Evolutionary conservation across 2,329 filamentous ascomycete genomes (phyloP).

Genomic region (Scortechinia acanthostroma): DNA sequence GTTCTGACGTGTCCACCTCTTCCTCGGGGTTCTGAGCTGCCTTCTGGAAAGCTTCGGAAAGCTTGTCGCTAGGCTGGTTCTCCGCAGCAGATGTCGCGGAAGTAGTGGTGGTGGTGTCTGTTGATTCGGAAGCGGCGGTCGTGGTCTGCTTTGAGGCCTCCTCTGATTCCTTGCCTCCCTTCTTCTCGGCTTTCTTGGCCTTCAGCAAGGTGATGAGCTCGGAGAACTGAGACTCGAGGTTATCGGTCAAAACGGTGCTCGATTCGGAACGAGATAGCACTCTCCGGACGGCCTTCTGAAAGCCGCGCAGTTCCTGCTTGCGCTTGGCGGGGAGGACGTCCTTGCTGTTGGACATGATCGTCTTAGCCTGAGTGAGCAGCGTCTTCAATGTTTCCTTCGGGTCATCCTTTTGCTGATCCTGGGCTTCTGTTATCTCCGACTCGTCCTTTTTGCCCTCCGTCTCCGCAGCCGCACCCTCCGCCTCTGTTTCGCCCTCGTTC

Average conservation of each 20-base stretch:
- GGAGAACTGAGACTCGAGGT: constrained; percentile 41
- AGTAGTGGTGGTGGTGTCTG: constrained; percentile 3
- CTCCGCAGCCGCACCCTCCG: constrained; percentile 8
- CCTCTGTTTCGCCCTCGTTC: not conserved
- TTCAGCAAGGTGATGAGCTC: constrained; percentile 24
- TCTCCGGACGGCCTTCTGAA: constrained; percentile 57
- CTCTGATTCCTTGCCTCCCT: constrained; percentile 8
- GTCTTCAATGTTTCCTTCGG: constrained; percentile 32
- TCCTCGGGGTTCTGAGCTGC: not conserved
- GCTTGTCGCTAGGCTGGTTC: not conserved
- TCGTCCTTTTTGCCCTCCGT: constrained; percentile 5
- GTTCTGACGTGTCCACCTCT: not conserved
- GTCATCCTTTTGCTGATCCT: constrained; percentile 12
- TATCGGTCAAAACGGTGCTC: constrained; percentile 36
- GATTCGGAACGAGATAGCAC: constrained; percentile 46
- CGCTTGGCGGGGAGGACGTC: constrained; percentile 55
- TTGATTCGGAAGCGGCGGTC: constrained; percentile 7
- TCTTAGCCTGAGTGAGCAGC: constrained; percentile 49
- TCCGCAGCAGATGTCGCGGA: not conserved
- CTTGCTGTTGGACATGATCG: constrained; percentile 41
- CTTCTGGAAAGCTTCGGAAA: not conserved
- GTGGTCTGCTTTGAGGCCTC: constrained; percentile 7
- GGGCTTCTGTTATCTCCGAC: not conserved
- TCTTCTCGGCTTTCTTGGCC: constrained; percentile 8
- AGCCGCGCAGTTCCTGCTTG: constrained; percentile 70